phyloP scores from a whole-genome alignment of 805 yeast genomes.

The Peterozyma toletana region DNA sequence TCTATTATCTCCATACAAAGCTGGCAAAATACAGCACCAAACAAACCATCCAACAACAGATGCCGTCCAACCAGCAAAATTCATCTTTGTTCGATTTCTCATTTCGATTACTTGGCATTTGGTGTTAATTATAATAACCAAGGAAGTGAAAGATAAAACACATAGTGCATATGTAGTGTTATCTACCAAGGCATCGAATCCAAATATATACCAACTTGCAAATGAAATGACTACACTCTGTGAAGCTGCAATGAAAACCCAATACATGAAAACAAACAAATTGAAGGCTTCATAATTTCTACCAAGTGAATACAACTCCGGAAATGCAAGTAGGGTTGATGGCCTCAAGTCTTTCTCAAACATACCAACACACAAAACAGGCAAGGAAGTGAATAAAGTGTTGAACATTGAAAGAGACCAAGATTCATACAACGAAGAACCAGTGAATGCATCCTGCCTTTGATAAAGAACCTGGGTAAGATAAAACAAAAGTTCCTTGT shows the following conservation, averaged over 20 bases:
- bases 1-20: slow-evolving; percentile 46
- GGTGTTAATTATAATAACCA: slow-evolving; percentile 65
- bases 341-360: slow-evolving; percentile 88
- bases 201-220: slow-evolving; percentile 62
- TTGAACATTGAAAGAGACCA: slow-evolving; percentile 98
- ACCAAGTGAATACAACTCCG: slow-evolving; percentile 80
- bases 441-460: slow-evolving; percentile 80
- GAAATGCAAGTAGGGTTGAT: slow-evolving; percentile 82
- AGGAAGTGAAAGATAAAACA: slow-evolving; percentile 61
- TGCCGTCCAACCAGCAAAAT: slow-evolving; percentile 55
- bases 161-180: slow-evolving; percentile 82
- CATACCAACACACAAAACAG: slow-evolving; percentile 91
- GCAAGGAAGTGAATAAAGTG: slow-evolving; percentile 87
- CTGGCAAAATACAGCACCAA: slow-evolving; percentile 77
- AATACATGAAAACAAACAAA: slow-evolving; percentile 56
- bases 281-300: slow-evolving; percentile 70
- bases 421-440: slow-evolving; percentile 87
- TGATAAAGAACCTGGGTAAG: slow-evolving; percentile 85
- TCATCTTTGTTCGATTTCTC: slow-evolving; percentile 63
- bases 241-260: slow-evolving; percentile 73
- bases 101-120: slow-evolving; percentile 80
- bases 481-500: slow-evolving; percentile 88
- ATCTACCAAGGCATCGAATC: slow-evolving; percentile 57
- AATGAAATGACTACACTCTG: slow-evolving; percentile 72
- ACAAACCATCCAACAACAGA: slow-evolving; percentile 80